Base-by-base conservation (phyloP, 352 stramenopile species). In the Globisporangium paroecandrum region DNA sequence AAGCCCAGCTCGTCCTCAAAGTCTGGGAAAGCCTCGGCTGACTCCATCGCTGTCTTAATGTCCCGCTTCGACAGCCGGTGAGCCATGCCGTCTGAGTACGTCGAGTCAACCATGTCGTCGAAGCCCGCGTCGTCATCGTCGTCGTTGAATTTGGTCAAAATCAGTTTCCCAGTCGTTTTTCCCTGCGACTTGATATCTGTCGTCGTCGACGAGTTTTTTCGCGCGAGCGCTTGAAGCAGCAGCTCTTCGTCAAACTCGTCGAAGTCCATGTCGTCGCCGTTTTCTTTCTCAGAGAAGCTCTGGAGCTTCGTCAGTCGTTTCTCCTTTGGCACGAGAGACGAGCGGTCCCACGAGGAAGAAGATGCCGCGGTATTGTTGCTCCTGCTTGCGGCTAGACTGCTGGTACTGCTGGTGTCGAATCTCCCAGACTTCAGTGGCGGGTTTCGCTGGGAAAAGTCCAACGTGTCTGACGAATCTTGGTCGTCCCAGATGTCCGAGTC, bases 1-100 rank as follows among this genome's bases (percentile, higher is more conserved):
- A 94, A 94, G 59, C 92, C 87, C 29, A 94, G 57, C 61, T 92
- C 85, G 27, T 94, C 87, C n/a, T 92, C 86, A 65, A 94, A 94
- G 4, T 94, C 85, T 7, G 79, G 76, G 1, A 76, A 73, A 65
- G 74, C 85, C 3, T 72, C 81, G 5, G 56, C 41, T 69, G 77
- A 4, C 74, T 49, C 54, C 66, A 10, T 10, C 20, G 65, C 69
- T 9, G 22, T 54, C 25, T 60, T 59, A 9, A 62, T 55, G 15
- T 71, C 53, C 15, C 62, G 60, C 18, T 60, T 65, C 3, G 69
- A 71, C 53, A 69, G 27, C 2, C 43, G 62, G 36, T 61, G 54
- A 22, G 60, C 25, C 27, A 63, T 25, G 55, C 18, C 32, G 20
- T 58, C 32, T 12, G 36, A 18, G 47, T 25, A 43, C 29, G 32